A percentile compares a stretch with the other conserved stretches of the same genome.
phyloP scores from a whole-genome alignment of 2,329 filamentous ascomycete species.

The Beauveria sp. region DNA sequence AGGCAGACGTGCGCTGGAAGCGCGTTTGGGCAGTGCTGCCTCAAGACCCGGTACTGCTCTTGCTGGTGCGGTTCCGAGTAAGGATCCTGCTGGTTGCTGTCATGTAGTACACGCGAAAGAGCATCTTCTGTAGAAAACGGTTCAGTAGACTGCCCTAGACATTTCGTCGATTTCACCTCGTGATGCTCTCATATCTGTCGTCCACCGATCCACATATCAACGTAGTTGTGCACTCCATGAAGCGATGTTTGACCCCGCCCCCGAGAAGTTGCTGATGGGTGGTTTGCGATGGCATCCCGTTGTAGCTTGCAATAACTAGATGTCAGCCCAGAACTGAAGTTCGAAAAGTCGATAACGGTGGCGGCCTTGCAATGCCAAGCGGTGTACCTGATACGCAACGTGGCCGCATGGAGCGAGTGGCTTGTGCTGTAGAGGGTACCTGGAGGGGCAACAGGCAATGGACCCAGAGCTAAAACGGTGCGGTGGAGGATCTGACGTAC shows the following conservation, averaged over 20 bases:
- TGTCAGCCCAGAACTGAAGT: neutral
- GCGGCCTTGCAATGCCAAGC: neutral
- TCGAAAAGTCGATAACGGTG: neutral
- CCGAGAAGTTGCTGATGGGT: no score
- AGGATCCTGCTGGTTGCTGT: conserved; percentile 23
- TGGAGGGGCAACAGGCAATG: neutral
- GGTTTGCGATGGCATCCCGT: no score
- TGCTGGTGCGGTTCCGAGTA: conserved; percentile 30
- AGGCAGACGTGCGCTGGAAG: conserved; percentile 35
- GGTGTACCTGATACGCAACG: neutral
- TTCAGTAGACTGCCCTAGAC: neutral
- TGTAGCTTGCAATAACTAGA: neutral
- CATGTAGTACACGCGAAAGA: neutral
- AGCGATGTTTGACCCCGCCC: no score
- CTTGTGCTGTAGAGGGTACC: neutral
- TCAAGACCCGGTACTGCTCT: conserved; percentile 27
- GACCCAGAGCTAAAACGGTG: neutral
- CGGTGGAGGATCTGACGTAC: neutral
- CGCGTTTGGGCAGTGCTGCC: conserved; percentile 35
- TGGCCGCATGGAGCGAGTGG: neutral
- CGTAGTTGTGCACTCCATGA: neutral
- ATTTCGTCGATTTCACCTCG: neutral
- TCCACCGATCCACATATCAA: neutral
- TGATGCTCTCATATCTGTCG: neutral
- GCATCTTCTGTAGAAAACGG: neutral